Conservation (phyloP, 2,329 filamentous ascomycete species). For the Penicillium fuscoglaucum region DNA sequence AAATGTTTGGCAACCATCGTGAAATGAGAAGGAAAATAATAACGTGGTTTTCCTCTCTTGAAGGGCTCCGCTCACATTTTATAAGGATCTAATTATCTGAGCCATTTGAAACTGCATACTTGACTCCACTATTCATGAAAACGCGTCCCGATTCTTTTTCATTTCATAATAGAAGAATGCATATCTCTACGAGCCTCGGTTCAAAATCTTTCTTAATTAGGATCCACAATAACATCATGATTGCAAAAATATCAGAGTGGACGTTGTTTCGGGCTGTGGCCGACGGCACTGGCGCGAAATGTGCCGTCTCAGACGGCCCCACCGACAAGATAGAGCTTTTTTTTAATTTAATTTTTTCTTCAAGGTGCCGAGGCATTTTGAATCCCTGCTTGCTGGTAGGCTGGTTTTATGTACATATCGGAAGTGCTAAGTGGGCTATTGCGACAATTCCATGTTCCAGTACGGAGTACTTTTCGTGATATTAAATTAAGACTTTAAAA, state of each 20-base stretch:
- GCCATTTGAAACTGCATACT: slow-evolving; percentile 7
- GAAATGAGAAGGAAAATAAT: neutral
- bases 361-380: neutral
- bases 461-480: neutral
- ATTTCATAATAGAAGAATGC: neutral
- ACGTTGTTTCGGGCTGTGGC: neutral
- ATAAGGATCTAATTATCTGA: slow-evolving; percentile 6
- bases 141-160: neutral
- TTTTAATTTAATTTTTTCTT: neutral
- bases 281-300: neutral
- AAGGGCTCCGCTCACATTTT: slow-evolving; percentile 13
- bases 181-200: slow-evolving; percentile 15
- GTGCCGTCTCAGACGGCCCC: neutral
- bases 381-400: neutral
- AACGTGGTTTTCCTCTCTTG: neutral
- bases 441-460: neutral
- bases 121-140: slow-evolving; percentile 3
- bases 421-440: neutral
- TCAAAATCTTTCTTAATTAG: slow-evolving; percentile 3
- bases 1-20: slow-evolving; percentile 23
- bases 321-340: neutral
- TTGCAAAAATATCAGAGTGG: neutral
- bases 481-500: neutral
- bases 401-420: slow-evolving; percentile 1
- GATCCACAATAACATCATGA: neutral